Evolutionary conservation across 306 rosid genomes (phyloP).

Genomic region (Quercus ilex): DNA sequence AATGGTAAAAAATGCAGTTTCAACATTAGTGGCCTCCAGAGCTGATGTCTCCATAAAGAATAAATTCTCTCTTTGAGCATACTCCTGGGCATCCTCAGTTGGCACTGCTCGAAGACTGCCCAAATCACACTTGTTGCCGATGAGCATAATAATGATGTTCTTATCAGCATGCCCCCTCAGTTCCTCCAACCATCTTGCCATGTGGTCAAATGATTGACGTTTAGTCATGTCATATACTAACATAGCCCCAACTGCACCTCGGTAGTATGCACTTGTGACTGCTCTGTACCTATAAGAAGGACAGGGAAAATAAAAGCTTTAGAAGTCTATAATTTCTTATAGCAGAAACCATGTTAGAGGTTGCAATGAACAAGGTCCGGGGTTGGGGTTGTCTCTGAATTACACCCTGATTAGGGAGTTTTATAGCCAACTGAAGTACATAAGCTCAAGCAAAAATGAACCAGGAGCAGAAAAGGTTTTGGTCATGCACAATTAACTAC

Average conservation of each 20-base stretch:
- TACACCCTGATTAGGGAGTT: not conserved
- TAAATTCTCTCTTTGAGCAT: slow-evolving; percentile 86
- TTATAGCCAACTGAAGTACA: not conserved
- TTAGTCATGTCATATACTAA: slow-evolving; percentile 83
- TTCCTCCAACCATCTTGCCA: slow-evolving; percentile 89
- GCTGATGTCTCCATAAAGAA: slow-evolving; percentile 98
- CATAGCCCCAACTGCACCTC: slow-evolving; percentile 97
- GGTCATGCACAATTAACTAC: too few relatives aligned
- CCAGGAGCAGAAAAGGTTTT: too few relatives aligned
- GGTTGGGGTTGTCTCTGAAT: not conserved
- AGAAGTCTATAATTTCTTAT: not conserved
- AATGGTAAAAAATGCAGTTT: slow-evolving; percentile 73
- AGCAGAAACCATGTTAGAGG: not conserved
- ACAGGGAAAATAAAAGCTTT: slow-evolving; percentile 1
- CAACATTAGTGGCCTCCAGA: slow-evolving; percentile 83
- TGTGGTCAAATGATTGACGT: slow-evolving; percentile 87
- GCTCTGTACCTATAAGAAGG: slow-evolving; percentile 61
- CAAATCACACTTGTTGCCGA: slow-evolving; percentile 86
- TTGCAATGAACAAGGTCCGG: not conserved
- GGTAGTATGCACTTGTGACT: slow-evolving; percentile 88
- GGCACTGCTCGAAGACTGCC: slow-evolving; percentile 82
- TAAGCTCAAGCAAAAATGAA: too few relatives aligned
- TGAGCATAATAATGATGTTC: slow-evolving; percentile 74
- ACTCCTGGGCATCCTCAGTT: slow-evolving; percentile 86
- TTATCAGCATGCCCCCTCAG: slow-evolving; percentile 77